Base-by-base conservation (phyloP, 768 basidiomycete species). In the Rhodotorula graminis region DNA sequence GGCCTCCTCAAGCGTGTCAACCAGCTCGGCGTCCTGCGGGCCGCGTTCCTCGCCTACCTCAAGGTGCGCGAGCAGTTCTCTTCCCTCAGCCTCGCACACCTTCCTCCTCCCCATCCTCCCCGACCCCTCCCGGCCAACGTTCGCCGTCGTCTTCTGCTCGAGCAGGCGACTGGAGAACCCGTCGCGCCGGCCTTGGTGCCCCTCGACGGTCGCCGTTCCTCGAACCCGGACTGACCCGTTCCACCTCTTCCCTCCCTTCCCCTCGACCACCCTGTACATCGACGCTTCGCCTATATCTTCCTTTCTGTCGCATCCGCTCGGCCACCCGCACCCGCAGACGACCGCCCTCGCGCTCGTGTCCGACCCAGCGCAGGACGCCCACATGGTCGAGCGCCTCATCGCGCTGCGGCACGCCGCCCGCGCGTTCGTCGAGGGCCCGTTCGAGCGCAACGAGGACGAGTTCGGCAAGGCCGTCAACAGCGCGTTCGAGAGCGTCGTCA, bases 381-480 rank as follows among this genome's bases (percentile, higher is more conserved):
- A 85, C 29, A 93, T 94, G 91, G 88, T 94, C 8, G 83, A 86
- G 29, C 83, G 85, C 29, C 85, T 94, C 1, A 84, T 93, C 49
- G 82, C 85, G 16, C 87, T 90, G 82, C 91, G 90, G 78, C 78
- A 83, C 12, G 84, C 86, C 49, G 84, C 85, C 4, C 86, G 90
- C 74, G 78, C 79, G 0, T 81, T 86, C 11, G 83, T 89, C 50
- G 77, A 77, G 10, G 79, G 80, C 0, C 84, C 86, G 52, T 91
- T 92, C 80, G 76, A 84, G 23, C 14, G 27, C 27, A 81, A 84
- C 63, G 84, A 85, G 61, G 75, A 80, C n/a, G 63, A 65, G 9
- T 69, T 76, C 58, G 76, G 25, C 46, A 68, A 37, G 69, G 78
- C 62, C 29, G 72, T 50, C 55, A 59, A 46, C 49, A 89, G 91